Evolutionary conservation across 495 filamentous ascomycete genomes (phyloP).

Genomic region (Astrocystis sublimbata): DNA sequence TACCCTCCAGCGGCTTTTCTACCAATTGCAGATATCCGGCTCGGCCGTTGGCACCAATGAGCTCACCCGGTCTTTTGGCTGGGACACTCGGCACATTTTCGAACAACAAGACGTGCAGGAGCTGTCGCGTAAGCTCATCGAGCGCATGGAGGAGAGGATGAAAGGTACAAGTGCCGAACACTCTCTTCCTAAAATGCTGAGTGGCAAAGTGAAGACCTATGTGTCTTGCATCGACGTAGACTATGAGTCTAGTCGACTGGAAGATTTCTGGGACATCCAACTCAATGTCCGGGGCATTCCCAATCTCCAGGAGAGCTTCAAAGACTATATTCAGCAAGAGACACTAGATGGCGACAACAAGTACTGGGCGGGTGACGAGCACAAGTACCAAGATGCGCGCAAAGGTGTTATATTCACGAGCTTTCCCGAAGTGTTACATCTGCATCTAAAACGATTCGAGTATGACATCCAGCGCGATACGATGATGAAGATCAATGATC

Average conservation of each 20-base stretch:
- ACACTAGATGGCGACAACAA: conserved; percentile 98
- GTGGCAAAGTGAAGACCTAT: conserved; percentile 96
- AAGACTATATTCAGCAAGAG: conserved; percentile 93
- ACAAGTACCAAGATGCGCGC: conserved; percentile 91
- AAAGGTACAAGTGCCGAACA: conserved; percentile 96
- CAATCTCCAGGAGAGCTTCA: conserved; percentile 90
- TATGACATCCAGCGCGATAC: conserved; percentile 94
- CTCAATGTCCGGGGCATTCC: conserved; percentile 94
- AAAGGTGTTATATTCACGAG: conserved; percentile 97
- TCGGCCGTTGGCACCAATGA: conserved; percentile 85
- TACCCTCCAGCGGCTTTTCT: conserved; percentile 91
- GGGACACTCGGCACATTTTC: conserved; percentile 97
- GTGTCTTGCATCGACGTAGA: conserved; percentile 98
- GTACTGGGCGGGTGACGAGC: conserved; percentile 85
- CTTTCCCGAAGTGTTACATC: conserved; percentile 91
- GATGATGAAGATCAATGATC: conserved; percentile 99
- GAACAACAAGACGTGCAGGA: conserved; percentile 99
- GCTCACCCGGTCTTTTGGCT: conserved; percentile 93
- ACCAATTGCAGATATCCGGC: conserved; percentile 82
- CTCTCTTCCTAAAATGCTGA: conserved; percentile 84
- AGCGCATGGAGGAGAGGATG: conserved; percentile 94
- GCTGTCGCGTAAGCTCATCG: conserved; percentile 93
- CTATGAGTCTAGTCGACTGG: conserved; percentile 89
- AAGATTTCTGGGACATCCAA: conserved; percentile 99
- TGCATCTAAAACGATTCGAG: conserved; percentile 97